A percentile compares a stretch with the other conserved stretches of the same genome.
Evolutionary conservation across 75 land plant species (phyloP).

Genomic region (Azolla pinnata): DNA sequence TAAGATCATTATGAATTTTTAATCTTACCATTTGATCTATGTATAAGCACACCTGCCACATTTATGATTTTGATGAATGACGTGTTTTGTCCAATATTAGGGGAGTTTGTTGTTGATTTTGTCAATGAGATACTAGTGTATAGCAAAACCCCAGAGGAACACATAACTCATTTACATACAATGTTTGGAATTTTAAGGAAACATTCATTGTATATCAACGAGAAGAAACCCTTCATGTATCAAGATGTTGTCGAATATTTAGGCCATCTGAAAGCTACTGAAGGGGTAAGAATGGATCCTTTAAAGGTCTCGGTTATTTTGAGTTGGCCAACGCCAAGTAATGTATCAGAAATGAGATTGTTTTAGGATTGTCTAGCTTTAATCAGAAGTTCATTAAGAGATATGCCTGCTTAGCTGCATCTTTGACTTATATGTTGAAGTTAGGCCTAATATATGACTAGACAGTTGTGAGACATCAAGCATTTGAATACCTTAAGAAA

Average conservation of each 20-base stretch:
- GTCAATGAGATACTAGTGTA: conserved; percentile 26
- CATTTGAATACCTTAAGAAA: background rate
- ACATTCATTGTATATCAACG: conserved; percentile 11
- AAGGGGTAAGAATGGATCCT: too few species aligned
- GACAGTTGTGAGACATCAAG: background rate
- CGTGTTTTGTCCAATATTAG: conserved; percentile 6
- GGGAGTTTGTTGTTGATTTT: conserved; percentile 18
- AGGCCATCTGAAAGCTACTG: too few species aligned
- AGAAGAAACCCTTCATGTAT: too few species aligned
- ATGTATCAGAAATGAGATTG: too few species aligned
- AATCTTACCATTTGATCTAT: conserved; percentile 25
- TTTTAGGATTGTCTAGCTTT: background rate
- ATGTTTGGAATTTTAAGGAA: conserved; percentile 4
- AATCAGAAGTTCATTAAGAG: background rate
- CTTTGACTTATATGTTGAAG: background rate
- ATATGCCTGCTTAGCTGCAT: background rate
- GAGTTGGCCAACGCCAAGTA: too few species aligned
- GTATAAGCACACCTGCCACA: conserved; percentile 29
- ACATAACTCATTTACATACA: conserved; percentile 4
- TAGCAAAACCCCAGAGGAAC: conserved; percentile 7
- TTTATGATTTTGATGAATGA: conserved; percentile 27
- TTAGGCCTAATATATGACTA: background rate
- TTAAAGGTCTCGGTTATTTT: too few species aligned
- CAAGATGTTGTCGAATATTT: too few species aligned
- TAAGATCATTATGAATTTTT: conserved; percentile 23